A percentile compares a stretch with the other conserved stretches of the same genome.
phyloP scores from a whole-genome alignment of 2,329 filamentous ascomycete genomes.

The Xylogone sp. region DNA sequence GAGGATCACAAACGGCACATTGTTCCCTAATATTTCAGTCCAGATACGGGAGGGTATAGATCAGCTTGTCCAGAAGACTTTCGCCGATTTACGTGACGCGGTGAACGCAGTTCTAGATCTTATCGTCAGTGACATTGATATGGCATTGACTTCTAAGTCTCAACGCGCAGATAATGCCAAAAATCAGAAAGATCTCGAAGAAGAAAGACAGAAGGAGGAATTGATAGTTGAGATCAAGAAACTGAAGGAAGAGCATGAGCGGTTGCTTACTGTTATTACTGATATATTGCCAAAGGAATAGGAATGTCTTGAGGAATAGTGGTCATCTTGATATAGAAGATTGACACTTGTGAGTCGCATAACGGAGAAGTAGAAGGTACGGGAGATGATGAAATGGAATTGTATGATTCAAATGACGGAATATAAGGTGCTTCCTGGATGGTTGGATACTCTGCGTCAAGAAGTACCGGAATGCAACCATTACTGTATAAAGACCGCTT shows the following conservation, averaged over 20 bases:
- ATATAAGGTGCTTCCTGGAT: too few species aligned
- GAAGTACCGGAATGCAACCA: too few species aligned
- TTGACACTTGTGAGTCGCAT: too few species aligned
- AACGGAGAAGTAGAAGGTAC: too few species aligned
- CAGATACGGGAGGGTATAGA: slow-evolving; percentile 9
- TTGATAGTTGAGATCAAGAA: slow-evolving; percentile 6
- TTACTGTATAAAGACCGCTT: too few species aligned
- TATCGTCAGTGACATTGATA: slow-evolving; percentile 8
- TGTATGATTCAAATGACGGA: too few species aligned
- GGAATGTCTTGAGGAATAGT: background rate
- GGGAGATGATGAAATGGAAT: too few species aligned
- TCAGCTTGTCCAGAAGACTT: slow-evolving; percentile 5
- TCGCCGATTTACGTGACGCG: slow-evolving; percentile 2
- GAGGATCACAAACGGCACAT: slow-evolving; percentile 11
- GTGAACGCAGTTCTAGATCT: slow-evolving; percentile 3
- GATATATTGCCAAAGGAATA: slow-evolving; percentile 1
- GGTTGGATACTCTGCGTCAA: too few species aligned
- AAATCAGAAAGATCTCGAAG: slow-evolving; percentile 2
- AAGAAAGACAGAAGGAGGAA: slow-evolving; percentile 7
- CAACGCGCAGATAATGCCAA: slow-evolving; percentile 1
- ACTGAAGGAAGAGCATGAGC: slow-evolving; percentile 7
- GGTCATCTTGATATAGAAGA: too few species aligned
- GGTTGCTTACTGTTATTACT: slow-evolving; percentile 7
- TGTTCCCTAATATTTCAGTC: slow-evolving; percentile 13
- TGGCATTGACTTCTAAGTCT: slow-evolving; percentile 8